Conservation (phyloP, 2,329 filamentous ascomycete species). For the Nannizziopsis barbatae region DNA sequence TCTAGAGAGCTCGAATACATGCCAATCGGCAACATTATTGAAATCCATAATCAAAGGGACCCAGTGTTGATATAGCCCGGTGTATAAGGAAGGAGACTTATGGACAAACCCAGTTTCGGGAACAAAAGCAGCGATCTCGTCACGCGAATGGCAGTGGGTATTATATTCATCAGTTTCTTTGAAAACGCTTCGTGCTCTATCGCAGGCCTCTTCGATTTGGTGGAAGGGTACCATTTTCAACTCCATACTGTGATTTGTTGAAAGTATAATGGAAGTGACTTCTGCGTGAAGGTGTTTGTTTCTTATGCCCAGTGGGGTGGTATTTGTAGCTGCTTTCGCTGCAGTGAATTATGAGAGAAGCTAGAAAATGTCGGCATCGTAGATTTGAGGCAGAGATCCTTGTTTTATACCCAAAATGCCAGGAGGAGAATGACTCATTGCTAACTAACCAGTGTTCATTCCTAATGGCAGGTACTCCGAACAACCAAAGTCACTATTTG, state of each 20-base stretch:
- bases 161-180: conserved; percentile 24
- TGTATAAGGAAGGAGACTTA: conserved; percentile 22
- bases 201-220: conserved; percentile 10
- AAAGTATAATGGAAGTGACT: no score
- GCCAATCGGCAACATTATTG: conserved; percentile 21
- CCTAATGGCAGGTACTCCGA: no score
- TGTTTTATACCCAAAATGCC: no score
- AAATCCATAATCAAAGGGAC: conserved; percentile 31
- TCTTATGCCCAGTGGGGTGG: no score
- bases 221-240: conserved; percentile 10
- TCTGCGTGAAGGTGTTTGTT: no score
- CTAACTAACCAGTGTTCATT: no score
- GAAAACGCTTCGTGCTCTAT: conserved; percentile 8
- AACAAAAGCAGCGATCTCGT: conserved; percentile 23
- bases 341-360: no score
- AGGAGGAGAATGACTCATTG: no score
- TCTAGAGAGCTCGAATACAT: conserved; percentile 13
- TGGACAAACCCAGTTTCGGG: conserved; percentile 7
- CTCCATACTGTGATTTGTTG: conserved; percentile 4
- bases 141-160: conserved; percentile 27
- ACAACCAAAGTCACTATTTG: no score
- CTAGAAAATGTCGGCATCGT: no score
- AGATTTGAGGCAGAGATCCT: no score
- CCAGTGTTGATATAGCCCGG: conserved; percentile 37
- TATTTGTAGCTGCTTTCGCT: no score